Percentiles rank a stretch among this genome's conserved stretches.
Evolutionary conservation across 2,329 filamentous ascomycete genomes (phyloP).

Genomic region (Hypoxylon sp.): DNA sequence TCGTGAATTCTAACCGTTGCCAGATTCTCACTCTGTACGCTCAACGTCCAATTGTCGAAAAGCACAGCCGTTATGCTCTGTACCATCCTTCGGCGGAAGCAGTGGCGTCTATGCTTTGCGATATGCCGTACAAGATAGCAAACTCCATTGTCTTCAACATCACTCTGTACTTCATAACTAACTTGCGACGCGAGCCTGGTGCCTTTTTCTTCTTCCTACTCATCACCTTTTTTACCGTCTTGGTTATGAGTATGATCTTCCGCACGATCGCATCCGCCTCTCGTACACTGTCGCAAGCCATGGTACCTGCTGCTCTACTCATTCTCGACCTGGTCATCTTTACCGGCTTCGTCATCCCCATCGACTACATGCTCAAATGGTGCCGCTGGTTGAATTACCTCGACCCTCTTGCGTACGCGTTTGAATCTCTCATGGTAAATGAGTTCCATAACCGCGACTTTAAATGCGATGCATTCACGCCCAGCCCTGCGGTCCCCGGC

Average conservation of each 20-base stretch:
- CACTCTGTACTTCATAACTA: constrained; percentile 87
- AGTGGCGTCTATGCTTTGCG: constrained; percentile 86
- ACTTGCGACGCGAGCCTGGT: constrained; percentile 78
- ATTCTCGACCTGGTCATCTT: constrained; percentile 76
- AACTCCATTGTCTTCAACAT: constrained; percentile 84
- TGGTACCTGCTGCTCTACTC: constrained; percentile 70
- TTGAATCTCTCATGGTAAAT: constrained; percentile 85
- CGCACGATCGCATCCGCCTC: constrained; percentile 83
- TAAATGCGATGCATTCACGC: constrained; percentile 61
- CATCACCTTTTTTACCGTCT: constrained; percentile 77
- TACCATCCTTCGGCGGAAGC: constrained; percentile 93
- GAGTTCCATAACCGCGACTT: constrained; percentile 80
- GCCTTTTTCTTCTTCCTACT: constrained; percentile 89
- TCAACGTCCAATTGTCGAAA: constrained; percentile 92
- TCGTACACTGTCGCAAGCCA: constrained; percentile 74
- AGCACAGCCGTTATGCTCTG: constrained; percentile 86
- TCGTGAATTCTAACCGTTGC: constrained; percentile 31
- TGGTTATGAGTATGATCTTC: constrained; percentile 90
- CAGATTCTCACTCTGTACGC: constrained; percentile 86
- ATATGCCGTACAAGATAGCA: constrained; percentile 84
- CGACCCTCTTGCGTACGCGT: constrained; percentile 82
- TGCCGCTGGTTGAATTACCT: constrained; percentile 86
- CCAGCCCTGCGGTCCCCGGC: constrained; percentile 51
- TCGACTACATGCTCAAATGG: constrained; percentile 81
- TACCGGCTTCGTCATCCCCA: constrained; percentile 76